Evolutionary conservation across 129 eudicot species (phyloP).

Genomic region (Deinandra increscens): DNA sequence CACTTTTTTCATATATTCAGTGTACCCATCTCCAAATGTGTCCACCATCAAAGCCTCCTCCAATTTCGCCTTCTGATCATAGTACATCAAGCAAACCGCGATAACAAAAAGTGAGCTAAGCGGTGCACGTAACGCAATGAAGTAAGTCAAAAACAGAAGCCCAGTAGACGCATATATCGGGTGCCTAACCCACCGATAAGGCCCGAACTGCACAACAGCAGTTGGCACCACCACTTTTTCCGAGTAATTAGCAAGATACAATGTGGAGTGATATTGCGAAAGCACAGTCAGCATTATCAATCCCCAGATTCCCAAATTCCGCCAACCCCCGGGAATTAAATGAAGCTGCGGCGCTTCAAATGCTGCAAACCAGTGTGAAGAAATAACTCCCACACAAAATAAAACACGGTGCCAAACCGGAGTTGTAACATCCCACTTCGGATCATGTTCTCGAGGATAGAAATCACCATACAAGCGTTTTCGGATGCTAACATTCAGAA

Average conservation of each 20-base stretch:
- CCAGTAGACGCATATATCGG: constrained; percentile 88
- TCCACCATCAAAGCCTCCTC: constrained; percentile 79
- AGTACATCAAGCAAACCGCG: constrained; percentile 59
- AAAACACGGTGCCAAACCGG: constrained; percentile 47
- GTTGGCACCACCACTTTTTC: constrained; percentile 87
- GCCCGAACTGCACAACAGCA: constrained; percentile 84
- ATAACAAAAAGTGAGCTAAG: constrained; percentile 49
- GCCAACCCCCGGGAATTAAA: constrained; percentile 67
- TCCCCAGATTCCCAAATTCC: constrained; percentile 57
- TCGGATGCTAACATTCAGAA: constrained; percentile 68
- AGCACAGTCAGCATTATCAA: constrained; percentile 58
- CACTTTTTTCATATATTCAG: constrained; percentile 60
- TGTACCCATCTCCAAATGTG: constrained; percentile 60
- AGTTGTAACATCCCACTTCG: constrained; percentile 62
- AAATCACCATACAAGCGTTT: constrained; percentile 70
- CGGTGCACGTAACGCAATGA: constrained; percentile 69
- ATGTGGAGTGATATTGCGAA: constrained; percentile 64
- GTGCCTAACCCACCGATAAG: constrained; percentile 82
- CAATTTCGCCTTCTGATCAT: constrained; percentile 67
- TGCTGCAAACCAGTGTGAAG: constrained; percentile 81
- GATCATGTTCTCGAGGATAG: constrained; percentile 60
- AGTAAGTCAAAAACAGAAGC: constrained; percentile 69
- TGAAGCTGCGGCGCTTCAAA: constrained; percentile 75
- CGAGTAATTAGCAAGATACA: constrained; percentile 79
- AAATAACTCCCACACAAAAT: constrained; percentile 54